Conservation (phyloP, 768 basidiomycete genomes). For the Ramaria rubella region DNA sequence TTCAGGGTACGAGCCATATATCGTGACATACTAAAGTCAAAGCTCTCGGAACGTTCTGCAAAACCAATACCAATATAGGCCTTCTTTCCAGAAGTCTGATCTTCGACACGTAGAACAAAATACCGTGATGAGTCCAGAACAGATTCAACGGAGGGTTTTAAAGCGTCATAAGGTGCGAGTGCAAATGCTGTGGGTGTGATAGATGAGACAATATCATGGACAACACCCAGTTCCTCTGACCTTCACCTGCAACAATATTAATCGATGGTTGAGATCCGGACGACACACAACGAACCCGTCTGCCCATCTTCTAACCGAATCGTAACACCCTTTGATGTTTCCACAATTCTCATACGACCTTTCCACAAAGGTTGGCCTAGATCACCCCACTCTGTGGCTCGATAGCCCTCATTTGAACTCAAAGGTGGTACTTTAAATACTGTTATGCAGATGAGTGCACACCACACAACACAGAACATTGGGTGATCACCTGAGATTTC, state of each 20-base stretch:
- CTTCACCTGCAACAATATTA: slow-evolving; percentile 44
- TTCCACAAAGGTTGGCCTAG: slow-evolving; percentile 83
- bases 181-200: slow-evolving; percentile 63
- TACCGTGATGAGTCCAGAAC: slow-evolving; percentile 93
- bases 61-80: slow-evolving; percentile 96
- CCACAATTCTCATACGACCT: slow-evolving; percentile 79
- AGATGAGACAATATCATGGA: slow-evolving; percentile 17
- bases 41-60: slow-evolving; percentile 79
- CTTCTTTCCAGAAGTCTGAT: slow-evolving; percentile 58
- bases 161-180: slow-evolving; percentile 70
- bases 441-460: slow-evolving; percentile 26
- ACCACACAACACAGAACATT: slow-evolving; percentile 13
- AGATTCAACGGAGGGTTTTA: slow-evolving; percentile 84
- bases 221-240: slow-evolving; percentile 31
- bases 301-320: slow-evolving; percentile 75
- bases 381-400: slow-evolving; percentile 91
- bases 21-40: slow-evolving; percentile 77
- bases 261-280: slow-evolving; percentile 6
- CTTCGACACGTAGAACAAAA: slow-evolving; percentile 89
- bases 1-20: background rate
- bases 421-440: slow-evolving; percentile 90
- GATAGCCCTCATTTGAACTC: slow-evolving; percentile 81
- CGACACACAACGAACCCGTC: slow-evolving; percentile 51
- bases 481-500: slow-evolving; percentile 72
- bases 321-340: slow-evolving; percentile 60